phyloP scores from a whole-genome alignment of 768 basidiomycete genomes.

The Brasilioporus rufonigricans region DNA sequence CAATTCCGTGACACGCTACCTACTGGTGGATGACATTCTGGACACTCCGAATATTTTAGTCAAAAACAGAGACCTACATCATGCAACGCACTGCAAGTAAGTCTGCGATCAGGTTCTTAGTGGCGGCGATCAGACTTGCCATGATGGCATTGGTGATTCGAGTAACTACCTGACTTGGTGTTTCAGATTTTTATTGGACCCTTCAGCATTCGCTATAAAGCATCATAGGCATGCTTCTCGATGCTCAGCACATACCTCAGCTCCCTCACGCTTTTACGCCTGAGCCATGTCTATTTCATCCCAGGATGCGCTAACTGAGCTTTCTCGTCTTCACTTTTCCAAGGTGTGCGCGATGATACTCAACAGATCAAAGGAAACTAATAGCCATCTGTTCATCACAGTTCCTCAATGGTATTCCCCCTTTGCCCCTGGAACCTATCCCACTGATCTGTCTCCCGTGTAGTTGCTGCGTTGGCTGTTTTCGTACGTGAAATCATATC shows the following conservation, averaged over 20 bases:
- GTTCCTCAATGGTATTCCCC: constrained; percentile 19
- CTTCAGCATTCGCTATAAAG: not conserved
- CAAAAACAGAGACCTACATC: no score
- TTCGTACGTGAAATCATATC: constrained; percentile 10
- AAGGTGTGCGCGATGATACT: constrained; percentile 12
- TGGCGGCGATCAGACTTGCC: no score
- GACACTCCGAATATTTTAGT: no score
- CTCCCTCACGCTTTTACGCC: not conserved
- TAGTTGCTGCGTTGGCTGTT: constrained; percentile 20
- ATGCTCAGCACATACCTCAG: not conserved
- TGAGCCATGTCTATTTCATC: constrained; percentile 7
- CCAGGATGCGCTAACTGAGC: constrained; percentile 6
- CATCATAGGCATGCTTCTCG: no score
- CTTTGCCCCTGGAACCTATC: not conserved
- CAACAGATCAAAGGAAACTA: not conserved
- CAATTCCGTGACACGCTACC: no score
- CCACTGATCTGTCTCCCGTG: not conserved
- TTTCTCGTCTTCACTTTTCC: constrained; percentile 19
- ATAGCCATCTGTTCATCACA: not conserved
- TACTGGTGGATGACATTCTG: no score
- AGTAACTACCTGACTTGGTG: not conserved
- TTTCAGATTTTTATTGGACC: not conserved
- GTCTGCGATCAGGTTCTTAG: no score
- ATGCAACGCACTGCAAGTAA: no score
- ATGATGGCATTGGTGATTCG: no score